Base-by-base conservation (phyloP, 306 rosid genomes). In the Corylus americana region DNA sequence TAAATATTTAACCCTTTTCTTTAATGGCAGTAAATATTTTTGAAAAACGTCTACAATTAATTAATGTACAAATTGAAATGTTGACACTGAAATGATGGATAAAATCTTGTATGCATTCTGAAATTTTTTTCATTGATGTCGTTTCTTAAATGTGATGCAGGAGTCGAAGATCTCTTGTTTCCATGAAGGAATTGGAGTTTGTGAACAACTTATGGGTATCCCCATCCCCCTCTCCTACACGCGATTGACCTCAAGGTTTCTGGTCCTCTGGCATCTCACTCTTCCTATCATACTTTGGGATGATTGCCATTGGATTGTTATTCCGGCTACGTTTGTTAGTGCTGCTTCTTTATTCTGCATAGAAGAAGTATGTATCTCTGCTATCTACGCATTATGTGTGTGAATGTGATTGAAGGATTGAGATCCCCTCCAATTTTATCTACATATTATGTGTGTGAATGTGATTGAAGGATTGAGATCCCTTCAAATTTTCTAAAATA, bases 301-400 rank as follows among this genome's bases (percentile, higher is more conserved):
- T 79, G 98, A 92, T 49, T 94, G 98, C 76, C 97, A 88, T 9
- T 94, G 98, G 98, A 86, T 94, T 70, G 98, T 94, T 45, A 89
- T 94, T 87, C 98, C 98, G 50, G 97, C 98, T 53, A 94, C 98
- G 73, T 94, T 94, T 55, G 18, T 94, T 14, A 94, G 97, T 8
- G 98, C 98, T n/a, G 93, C 98, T 31, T 85, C 98, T 49, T 84
- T 94, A 89, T 94, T 94, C 91, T 92, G 98, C 90, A 94, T 94
- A 58, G 98, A 94, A 83, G 97, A 94, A 84, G 98, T 94, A 89
- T 74, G 81, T 66, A 44, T 76, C 64, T 70, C 74, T 27, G 70
- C 67, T 49, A 58, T 48, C 54, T 22, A 22, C 25, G 0, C 0
- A 22, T 22, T 22, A 22, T 22, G 25, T 22, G 25, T 22, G 25